Conservation (phyloP, 2,329 filamentous ascomycete genomes). For the Elsinoe fawcettii region DNA sequence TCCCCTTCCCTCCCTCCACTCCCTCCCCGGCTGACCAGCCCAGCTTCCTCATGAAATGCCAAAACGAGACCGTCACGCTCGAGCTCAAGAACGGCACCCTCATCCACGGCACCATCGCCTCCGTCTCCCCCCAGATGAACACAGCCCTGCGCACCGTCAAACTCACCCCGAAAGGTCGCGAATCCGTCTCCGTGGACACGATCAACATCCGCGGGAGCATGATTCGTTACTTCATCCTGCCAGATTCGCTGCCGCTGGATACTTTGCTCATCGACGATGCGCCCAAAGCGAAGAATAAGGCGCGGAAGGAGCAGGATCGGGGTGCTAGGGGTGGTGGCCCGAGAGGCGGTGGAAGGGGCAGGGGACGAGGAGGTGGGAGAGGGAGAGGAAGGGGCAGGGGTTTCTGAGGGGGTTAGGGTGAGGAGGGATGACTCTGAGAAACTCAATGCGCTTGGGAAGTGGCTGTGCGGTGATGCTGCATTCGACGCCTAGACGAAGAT, state of each 20-base stretch:
- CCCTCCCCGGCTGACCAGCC: slow-evolving; percentile 25
- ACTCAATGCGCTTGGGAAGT: not conserved
- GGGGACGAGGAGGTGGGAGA: slow-evolving; percentile 36
- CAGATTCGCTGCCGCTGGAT: slow-evolving; percentile 89
- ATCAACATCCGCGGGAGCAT: slow-evolving; percentile 96
- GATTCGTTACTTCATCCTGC: slow-evolving; percentile 93
- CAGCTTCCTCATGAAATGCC: slow-evolving; percentile 99
- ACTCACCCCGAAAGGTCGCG: slow-evolving; percentile 85
- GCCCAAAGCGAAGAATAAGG: slow-evolving; percentile 99
- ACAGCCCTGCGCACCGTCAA: slow-evolving; percentile 91
- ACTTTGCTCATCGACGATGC: slow-evolving; percentile 93
- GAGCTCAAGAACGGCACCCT: slow-evolving; percentile 99
- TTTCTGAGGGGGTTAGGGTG: not conserved
- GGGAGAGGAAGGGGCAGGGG: slow-evolving; percentile 20
- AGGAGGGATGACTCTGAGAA: not conserved
- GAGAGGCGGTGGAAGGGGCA: slow-evolving; percentile 42
- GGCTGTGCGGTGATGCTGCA: too few species aligned
- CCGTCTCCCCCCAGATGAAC: slow-evolving; percentile 98
- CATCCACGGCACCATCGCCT: slow-evolving; percentile 91
- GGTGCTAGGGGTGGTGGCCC: slow-evolving; percentile 43
- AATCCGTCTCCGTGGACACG: slow-evolving; percentile 79
- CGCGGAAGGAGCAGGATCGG: slow-evolving; percentile 68
- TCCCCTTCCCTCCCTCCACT: slow-evolving; percentile 25
- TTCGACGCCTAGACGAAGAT: too few species aligned
- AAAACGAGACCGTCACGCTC: slow-evolving; percentile 96